Evolutionary conservation across 2,329 filamentous ascomycete genomes (phyloP).

Genomic region (Phialophora verrucosa): DNA sequence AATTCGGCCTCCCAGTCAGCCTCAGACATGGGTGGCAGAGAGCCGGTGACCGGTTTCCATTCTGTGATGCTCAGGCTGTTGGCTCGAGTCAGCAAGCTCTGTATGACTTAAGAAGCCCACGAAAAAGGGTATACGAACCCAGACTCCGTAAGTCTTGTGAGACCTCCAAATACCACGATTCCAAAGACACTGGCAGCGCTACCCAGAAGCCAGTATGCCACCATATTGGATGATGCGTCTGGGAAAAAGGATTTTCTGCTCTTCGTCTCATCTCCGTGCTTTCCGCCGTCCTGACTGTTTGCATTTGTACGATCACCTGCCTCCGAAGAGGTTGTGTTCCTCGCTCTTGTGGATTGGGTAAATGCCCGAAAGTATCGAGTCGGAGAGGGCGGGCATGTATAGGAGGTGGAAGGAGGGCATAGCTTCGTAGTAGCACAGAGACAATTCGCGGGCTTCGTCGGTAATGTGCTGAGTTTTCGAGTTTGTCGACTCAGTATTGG

Average conservation of each 20-base stretch:
- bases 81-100: conserved; percentile 11
- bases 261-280: conserved; percentile 16
- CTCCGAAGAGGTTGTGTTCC: background rate
- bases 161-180: conserved; percentile 91
- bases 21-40: conserved; percentile 77
- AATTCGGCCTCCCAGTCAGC: conserved; percentile 93
- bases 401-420: background rate
- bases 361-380: conserved; percentile 18
- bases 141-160: conserved; percentile 93
- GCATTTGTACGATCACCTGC: conserved; percentile 3
- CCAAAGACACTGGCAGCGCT: conserved; percentile 95
- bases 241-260: conserved; percentile 51
- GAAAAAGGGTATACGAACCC: conserved; percentile 62
- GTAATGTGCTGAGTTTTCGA: conserved; percentile 13
- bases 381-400: background rate
- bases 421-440: background rate
- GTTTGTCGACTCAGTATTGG: background rate
- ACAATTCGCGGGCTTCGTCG: background rate
- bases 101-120: background rate
- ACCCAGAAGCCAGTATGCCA: conserved; percentile 90
- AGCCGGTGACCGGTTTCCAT: conserved; percentile 96
- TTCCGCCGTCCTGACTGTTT: background rate
- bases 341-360: conserved; percentile 25
- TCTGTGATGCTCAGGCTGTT: conserved; percentile 92
- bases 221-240: conserved; percentile 72